Base-by-base conservation (phyloP, 805 yeast genomes). In the Lipomyces kockii region DNA sequence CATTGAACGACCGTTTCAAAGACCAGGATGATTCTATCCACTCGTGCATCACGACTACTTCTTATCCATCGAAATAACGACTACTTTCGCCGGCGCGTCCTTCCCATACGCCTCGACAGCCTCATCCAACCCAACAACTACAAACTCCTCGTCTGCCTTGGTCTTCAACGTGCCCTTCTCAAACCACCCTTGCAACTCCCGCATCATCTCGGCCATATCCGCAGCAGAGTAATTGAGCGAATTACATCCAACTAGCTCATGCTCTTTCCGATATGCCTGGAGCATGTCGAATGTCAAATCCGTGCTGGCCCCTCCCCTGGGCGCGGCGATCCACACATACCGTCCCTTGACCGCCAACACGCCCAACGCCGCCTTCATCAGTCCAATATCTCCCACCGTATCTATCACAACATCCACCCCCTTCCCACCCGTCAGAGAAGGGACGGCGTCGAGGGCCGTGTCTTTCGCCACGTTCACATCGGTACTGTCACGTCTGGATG, bases 91-190 rank as follows among this genome's bases (percentile, higher is more conserved):
- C 9, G 57, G 11, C 20, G 11, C 11, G 11, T 17, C 57, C 20
- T n/a, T 32, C 20, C 20, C 57, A 17, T 53, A 53, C n/a, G 57
- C 57, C 7, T 53, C 57, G n/a, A 53, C 57, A 17, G 57, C 57
- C 11, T 53, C 35, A 20, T 53, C 57, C n/a, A 53, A 17, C n/a
- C 29, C 9, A n/a, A 20, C 35, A 8, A 27, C 20, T 7, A n/a
- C 35, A 27, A 20, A n/a, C 35, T 53, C 35, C n/a, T 53, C 20
- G 14, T 53, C 35, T 27, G 57, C 17, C 20, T 27, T 53, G 8
- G 57, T 8, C 57, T 7, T 53, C 25, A 53, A 11, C n/a, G 17
- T n/a, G 32, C 57, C 57, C 1, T n/a, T 27, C 12, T 53, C 57
- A 53, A 53, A 53, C 57, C 35, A 29, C 4, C 3, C 14, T 20